Percentiles rank a stretch among this genome's conserved stretches.
These are phyloP conservation scores for Chrysopogon serrulatus DNA, from an alignment of 176 grass and related monocot species.

Conservation along the genomic window DNA sequence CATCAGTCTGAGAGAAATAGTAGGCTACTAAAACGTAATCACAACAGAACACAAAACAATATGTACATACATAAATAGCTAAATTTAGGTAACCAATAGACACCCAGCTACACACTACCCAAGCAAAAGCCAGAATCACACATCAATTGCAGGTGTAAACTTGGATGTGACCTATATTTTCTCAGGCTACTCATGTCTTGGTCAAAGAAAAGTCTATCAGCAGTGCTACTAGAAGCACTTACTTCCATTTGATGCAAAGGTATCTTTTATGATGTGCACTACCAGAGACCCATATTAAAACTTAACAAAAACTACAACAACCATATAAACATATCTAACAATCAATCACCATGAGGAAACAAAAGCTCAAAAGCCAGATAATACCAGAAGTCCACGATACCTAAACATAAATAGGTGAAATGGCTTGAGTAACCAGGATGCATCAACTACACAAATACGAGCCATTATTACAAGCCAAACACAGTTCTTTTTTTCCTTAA, in stretches of 20 bases:
- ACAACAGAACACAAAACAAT: neutral
- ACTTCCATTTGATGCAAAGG: neutral
- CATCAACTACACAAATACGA: neutral
- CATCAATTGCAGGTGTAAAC: neutral
- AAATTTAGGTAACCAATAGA: neutral
- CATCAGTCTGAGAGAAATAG: neutral
- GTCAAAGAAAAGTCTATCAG: neutral
- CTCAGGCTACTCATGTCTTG: neutral
- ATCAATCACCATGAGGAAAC: neutral
- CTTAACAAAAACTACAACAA: neutral
- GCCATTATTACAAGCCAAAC: neutral
- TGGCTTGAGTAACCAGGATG: neutral
- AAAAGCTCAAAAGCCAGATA: neutral
- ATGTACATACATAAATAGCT: neutral
- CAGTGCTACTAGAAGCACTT: neutral
- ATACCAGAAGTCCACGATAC: neutral
- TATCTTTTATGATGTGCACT: neutral
- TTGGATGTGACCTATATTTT: neutral
- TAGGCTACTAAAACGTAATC: neutral
- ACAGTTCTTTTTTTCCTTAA: neutral
- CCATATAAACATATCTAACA: neutral
- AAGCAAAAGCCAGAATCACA: neutral
- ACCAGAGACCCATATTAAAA: neutral
- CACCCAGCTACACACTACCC: neutral
- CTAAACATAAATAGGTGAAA: neutral